These are phyloP conservation scores for Phytopythium litorale DNA, from an alignment of 352 stramenopile species.

Conservation along the genomic window DNA sequence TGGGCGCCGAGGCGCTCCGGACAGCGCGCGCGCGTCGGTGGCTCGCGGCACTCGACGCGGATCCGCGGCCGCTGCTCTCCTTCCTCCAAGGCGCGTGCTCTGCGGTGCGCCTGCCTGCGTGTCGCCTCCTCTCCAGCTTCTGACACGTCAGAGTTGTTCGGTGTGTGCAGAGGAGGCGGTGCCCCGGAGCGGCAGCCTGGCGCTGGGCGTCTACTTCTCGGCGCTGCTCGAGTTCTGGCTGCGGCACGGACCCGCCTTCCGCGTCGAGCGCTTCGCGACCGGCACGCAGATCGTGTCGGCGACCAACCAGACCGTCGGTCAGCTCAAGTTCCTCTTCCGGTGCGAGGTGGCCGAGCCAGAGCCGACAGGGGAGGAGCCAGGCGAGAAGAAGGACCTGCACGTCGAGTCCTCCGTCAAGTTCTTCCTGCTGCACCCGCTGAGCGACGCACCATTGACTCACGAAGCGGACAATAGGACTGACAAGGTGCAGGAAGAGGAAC, in stretches of 20 bases:
- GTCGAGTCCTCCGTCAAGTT: constrained; percentile 83
- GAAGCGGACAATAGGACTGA: not conserved
- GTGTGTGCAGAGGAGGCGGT: constrained; percentile 27
- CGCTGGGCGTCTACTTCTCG: constrained; percentile 71
- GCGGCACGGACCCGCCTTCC: constrained; percentile 40
- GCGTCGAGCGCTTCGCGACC: constrained; percentile 37
- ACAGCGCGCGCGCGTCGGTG: constrained; percentile 34
- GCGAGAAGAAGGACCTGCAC: constrained; percentile 36
- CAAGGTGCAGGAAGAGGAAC: not conserved
- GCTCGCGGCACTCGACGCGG: constrained; percentile 34
- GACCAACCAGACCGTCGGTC: constrained; percentile 58
- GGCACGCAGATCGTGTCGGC: constrained; percentile 63
- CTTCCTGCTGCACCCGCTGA: constrained; percentile 53
- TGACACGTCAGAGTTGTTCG: not conserved
- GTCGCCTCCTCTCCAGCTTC: not conserved
- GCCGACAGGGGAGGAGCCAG: not conserved
- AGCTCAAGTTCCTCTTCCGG: constrained; percentile 77
- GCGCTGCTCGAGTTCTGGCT: constrained; percentile 69
- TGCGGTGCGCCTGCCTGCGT: too few relatives aligned
- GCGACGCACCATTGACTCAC: constrained; percentile 2
- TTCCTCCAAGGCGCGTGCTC: constrained; percentile 47
- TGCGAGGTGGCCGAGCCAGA: constrained; percentile 13
- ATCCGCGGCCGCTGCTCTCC: constrained; percentile 36
- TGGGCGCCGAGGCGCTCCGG: constrained; percentile 23
- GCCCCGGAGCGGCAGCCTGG: constrained; percentile 30